These are phyloP conservation scores for Chrysanthemum seticuspe DNA, from an alignment of 129 eudicot species.

Conservation along the genomic window DNA sequence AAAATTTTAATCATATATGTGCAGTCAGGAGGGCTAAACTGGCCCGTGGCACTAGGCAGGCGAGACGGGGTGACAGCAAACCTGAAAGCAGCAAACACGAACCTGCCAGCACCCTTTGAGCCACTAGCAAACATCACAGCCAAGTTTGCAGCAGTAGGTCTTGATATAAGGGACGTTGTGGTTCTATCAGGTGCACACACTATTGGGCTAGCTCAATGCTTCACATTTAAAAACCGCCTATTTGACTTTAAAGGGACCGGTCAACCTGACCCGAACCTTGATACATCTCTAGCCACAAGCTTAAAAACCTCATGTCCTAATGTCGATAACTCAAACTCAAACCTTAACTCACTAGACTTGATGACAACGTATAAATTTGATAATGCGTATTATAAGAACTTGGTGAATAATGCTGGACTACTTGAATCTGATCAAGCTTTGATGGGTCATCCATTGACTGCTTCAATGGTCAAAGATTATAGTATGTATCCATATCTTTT, in stretches of 20 bases:
- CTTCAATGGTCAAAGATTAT: conserved; percentile 58
- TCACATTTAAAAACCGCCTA: conserved; percentile 80
- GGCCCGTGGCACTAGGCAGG: conserved; percentile 69
- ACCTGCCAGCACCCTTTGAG: conserved; percentile 78
- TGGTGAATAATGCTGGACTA: conserved; percentile 60
- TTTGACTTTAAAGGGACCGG: conserved; percentile 69
- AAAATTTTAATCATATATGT: conserved; percentile 4
- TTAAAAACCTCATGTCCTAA: conserved; percentile 64
- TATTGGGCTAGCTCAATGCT: conserved; percentile 78
- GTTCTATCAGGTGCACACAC: conserved; percentile 92
- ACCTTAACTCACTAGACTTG: conserved; percentile 55
- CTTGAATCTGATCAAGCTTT: conserved; percentile 85
- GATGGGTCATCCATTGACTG: conserved; percentile 44
- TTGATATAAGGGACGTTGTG: conserved; percentile 69
- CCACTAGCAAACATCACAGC: conserved; percentile 68
- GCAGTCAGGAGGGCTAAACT: conserved; percentile 83
- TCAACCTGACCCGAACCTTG: conserved; percentile 63
- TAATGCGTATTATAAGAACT: conserved; percentile 60
- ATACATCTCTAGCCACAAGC: conserved; percentile 47
- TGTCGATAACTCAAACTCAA: conserved; percentile 49
- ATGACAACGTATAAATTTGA: conserved; percentile 49
- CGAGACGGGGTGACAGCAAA: conserved; percentile 73
- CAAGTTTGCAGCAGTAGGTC: conserved; percentile 68
- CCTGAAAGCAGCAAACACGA: conserved; percentile 59
- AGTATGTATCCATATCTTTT: conserved; percentile 47